phyloP scores from a whole-genome alignment of 2,329 filamentous ascomycete species.

The Apiospora aurea region DNA sequence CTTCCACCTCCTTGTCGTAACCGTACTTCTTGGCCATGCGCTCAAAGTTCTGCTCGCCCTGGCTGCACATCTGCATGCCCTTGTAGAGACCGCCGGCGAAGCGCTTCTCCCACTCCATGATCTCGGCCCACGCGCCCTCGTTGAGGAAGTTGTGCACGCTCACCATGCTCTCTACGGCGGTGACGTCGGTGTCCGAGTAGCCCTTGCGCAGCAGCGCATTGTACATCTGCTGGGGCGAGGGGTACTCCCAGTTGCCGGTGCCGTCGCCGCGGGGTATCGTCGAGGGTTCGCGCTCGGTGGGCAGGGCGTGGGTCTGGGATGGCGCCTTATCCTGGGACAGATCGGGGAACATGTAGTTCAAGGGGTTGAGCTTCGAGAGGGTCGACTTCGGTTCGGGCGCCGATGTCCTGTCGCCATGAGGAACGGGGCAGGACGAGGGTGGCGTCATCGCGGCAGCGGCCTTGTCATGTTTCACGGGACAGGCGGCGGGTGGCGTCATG shows the following conservation, averaged over 20 bases:
- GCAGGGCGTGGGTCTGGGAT: conserved; percentile 76
- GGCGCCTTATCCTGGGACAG: conserved; percentile 81
- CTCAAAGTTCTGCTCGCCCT: conserved; percentile 72
- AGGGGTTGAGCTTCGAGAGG: conserved; percentile 65
- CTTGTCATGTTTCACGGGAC: conserved; percentile 40
- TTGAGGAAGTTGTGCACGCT: conserved; percentile 98
- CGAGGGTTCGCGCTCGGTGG: conserved; percentile 81
- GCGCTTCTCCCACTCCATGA: conserved; percentile 89
- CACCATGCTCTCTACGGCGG: conserved; percentile 96
- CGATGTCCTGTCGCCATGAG: conserved; percentile 45
- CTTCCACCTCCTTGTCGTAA: conserved; percentile 60
- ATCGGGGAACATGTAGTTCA: conserved; percentile 95
- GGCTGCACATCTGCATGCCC: conserved; percentile 77
- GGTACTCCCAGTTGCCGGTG: conserved; percentile 92
- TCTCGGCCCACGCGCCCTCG: conserved; percentile 96
- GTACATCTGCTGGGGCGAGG: conserved; percentile 99
- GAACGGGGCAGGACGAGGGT: conserved; percentile 53
- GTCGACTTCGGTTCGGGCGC: conserved; percentile 51
- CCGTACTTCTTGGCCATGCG: conserved; percentile 45
- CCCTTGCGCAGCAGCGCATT: conserved; percentile 96
- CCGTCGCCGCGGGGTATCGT: conserved; percentile 89
- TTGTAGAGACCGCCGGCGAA: conserved; percentile 76
- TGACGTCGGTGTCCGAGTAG: conserved; percentile 91
- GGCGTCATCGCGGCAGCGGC: conserved; percentile 30
- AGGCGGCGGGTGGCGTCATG: conserved; percentile 45